Conservation (phyloP, 441 rosid genomes). For the Mallotus repandus region DNA sequence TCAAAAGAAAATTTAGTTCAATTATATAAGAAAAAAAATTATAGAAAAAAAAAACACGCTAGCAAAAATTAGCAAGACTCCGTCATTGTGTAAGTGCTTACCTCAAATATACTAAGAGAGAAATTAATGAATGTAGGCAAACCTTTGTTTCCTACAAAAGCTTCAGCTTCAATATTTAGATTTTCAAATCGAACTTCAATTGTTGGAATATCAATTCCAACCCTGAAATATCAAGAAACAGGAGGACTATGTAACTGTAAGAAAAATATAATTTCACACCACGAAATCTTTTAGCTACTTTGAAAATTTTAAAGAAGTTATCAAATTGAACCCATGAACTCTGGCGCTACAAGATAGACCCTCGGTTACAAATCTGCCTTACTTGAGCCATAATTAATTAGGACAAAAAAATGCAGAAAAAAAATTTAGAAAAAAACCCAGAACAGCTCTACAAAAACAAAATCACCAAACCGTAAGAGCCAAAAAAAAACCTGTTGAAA, state of each 20-base stretch:
- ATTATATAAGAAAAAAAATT: neutral
- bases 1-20: neutral
- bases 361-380: no score
- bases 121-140: conserved; percentile 56
- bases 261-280: neutral
- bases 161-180: conserved; percentile 59
- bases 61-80: neutral
- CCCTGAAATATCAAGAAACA: conserved; percentile 31
- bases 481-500: neutral
- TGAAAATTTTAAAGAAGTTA: no score
- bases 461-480: no score
- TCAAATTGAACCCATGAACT: no score
- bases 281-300: no score
- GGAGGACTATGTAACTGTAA: neutral
- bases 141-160: conserved; percentile 57
- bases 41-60: no score
- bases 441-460: no score
- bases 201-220: conserved; percentile 61
- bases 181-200: conserved; percentile 70
- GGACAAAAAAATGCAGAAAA: no score
- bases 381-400: no score
- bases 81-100: conserved; percentile 15
- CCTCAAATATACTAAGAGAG: conserved; percentile 43
- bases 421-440: no score
- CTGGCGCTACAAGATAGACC: no score